Percentiles rank a stretch among this genome's conserved stretches.
Evolutionary conservation across 208 protist genomes (phyloP).

Genomic region (Acanthamoeba lenticulata): DNA sequence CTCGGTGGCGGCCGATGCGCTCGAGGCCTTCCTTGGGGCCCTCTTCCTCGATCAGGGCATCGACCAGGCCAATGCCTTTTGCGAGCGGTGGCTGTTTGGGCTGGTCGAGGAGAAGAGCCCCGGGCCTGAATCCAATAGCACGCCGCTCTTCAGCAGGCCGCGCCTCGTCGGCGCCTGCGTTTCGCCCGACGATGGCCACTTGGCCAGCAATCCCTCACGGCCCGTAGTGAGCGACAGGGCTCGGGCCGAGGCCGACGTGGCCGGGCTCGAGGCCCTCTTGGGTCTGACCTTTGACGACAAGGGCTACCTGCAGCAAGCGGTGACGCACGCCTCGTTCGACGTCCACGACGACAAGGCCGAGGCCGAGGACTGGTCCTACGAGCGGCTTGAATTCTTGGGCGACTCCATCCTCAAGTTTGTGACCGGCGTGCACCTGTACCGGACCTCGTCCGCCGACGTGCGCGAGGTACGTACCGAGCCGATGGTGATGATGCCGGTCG

Average conservation of each 20-base stretch:
- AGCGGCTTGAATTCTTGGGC: conserved; percentile 45
- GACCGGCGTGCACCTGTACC: conserved; percentile 1
- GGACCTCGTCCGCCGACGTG: background rate
- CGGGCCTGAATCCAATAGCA: background rate
- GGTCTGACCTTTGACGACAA: background rate
- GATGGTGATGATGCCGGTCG: background rate
- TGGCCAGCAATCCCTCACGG: too few relatives aligned
- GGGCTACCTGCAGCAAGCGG: background rate
- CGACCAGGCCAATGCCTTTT: background rate
- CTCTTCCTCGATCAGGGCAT: conserved; percentile 30
- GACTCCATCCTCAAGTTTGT: conserved; percentile 37
- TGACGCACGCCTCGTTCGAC: background rate
- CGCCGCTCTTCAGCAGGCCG: too few relatives aligned
- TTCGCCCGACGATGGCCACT: too few relatives aligned
- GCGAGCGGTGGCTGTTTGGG: background rate
- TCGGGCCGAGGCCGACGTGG: background rate
- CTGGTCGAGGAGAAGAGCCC: too few relatives aligned
- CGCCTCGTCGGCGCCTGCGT: too few relatives aligned
- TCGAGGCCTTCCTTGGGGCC: conserved; percentile 41
- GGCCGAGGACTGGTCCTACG: background rate
- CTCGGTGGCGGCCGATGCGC: background rate
- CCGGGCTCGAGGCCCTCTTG: background rate
- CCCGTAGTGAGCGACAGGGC: background rate
- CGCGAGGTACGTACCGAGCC: background rate
- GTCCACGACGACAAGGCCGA: background rate